Percentiles rank a stretch among this genome's conserved stretches.
Conservation (phyloP, 306 rosid species). For the Castanospermum australe region DNA sequence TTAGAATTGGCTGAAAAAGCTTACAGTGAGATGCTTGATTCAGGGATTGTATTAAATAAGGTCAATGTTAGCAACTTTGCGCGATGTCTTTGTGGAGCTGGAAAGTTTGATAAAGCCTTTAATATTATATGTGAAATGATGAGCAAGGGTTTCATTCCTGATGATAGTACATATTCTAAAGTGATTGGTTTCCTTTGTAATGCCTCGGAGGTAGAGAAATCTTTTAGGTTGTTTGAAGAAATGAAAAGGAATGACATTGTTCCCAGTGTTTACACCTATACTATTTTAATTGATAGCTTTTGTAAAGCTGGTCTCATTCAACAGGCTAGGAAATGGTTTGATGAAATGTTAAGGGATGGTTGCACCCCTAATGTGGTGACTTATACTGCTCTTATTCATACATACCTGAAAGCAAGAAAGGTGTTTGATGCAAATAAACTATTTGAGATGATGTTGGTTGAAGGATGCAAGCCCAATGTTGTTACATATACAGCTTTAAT, state of each 20-base stretch:
- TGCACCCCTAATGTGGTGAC: slow-evolving; percentile 84
- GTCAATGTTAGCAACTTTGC: slow-evolving; percentile 72
- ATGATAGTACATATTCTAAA: slow-evolving; percentile 75
- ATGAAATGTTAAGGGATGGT: slow-evolving; percentile 74
- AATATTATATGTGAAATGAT: slow-evolving; percentile 74
- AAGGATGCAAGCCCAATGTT: slow-evolving; percentile 78
- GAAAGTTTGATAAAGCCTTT: slow-evolving; percentile 73
- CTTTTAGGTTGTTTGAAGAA: slow-evolving; percentile 68
- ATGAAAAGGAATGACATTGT: slow-evolving; percentile 70
- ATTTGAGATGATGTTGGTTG: slow-evolving; percentile 69
- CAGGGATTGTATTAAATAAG: slow-evolving; percentile 69
- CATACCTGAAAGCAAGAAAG: slow-evolving; percentile 76
- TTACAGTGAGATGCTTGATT: slow-evolving; percentile 72
- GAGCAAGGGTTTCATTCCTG: slow-evolving; percentile 78
- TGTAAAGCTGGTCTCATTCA: slow-evolving; percentile 79
- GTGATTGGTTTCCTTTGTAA: slow-evolving; percentile 78
- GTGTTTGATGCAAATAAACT: slow-evolving; percentile 62
- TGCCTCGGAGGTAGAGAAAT: slow-evolving; percentile 75
- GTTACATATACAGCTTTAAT: slow-evolving; percentile 79
- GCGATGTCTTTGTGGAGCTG: slow-evolving; percentile 68
- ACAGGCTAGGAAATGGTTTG: slow-evolving; percentile 78
- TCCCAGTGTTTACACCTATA: slow-evolving; percentile 85
- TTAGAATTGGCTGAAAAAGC: slow-evolving; percentile 78
- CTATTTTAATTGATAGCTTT: slow-evolving; percentile 77
- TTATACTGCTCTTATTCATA: slow-evolving; percentile 82